Evolutionary conservation across 345 rosid species (phyloP), one percentile per base, ranked within the genome.

Genomic region (Mangifera indica): DNA sequence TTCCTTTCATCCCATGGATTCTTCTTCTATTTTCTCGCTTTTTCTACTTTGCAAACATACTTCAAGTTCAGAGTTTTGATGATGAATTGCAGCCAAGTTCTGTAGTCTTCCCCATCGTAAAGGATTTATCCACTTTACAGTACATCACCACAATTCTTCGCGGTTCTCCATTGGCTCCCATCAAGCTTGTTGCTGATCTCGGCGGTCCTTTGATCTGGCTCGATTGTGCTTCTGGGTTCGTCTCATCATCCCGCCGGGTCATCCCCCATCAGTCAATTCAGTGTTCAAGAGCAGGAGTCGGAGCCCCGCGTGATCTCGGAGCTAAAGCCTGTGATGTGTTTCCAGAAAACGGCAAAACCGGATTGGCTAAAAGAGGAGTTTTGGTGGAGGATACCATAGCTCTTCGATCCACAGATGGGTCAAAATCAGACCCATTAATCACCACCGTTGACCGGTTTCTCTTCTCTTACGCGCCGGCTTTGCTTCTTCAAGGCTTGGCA

Each of bases 111-210:
- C 86, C 93, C 7, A 83, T 91, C 6, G 6, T 66, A 3, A 85
- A 81, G 80, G 96, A 93, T 77, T 9, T 77, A 13, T 70, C 85
- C 5, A 86, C 90, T 52, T 83, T 80, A 42, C 97, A 91, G 70
- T 93, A 88, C 84, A 45, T 91, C 49, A 74, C 96, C 66, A 67
- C 62, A 40, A 78, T 86, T 77, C 70, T 55, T 32, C 84, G 46
- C 20, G 88, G 86, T 6, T 72, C 48, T 66, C 69, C 85, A 0
- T 66, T 54, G 6, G 46, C 9, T 5, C 81, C 91, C 26, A 29
- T 77, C 57, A 66, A 80, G 4, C 89, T 88, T 40, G 86, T 88
- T 12, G 46, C 91, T 5, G 96, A 91, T 81, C 89, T 91, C 24
- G 76, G 78, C 29, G 85, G 89, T 53, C 64, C 86, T 1, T 71